Percentiles rank a stretch among this genome's conserved stretches.
Conservation (phyloP, 1,284 basidiomycete species). For the Lentinula novae-zelandiae region DNA sequence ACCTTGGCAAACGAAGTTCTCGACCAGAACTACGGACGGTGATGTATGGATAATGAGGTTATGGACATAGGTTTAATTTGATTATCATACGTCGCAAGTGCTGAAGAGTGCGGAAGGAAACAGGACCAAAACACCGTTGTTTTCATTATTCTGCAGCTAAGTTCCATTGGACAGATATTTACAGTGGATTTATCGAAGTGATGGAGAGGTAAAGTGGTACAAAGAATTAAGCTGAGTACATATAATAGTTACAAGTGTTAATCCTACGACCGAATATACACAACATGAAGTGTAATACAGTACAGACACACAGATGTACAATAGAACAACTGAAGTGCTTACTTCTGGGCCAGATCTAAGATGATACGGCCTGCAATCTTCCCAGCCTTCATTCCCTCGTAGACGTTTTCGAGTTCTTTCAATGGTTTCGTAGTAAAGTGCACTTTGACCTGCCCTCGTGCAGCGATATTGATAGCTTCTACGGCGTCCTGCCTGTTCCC, state of each 20-base stretch:
- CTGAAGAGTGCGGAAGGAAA: no score
- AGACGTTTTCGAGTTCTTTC: conserved; percentile 40
- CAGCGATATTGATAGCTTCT: conserved; percentile 72
- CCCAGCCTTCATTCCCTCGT: conserved; percentile 13
- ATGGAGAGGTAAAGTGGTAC: not conserved
- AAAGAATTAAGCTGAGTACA: not conserved
- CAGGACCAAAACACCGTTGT: no score
- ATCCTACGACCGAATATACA: not conserved
- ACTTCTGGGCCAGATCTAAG: conserved; percentile 8
- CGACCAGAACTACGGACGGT: no score
- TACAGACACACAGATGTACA: no score
- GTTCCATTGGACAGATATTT: no score
- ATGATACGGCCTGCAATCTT: conserved; percentile 13
- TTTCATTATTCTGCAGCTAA: no score
- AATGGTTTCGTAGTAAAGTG: conserved; percentile 49
- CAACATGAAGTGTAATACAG: no score
- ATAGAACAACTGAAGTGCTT: not conserved
- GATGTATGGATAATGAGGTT: no score
- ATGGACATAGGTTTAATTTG: no score
- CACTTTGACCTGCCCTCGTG: conserved; percentile 65
- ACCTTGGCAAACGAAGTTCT: no score
- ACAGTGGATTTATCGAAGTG: no score
- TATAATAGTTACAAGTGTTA: not conserved
- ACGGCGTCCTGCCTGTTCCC: conserved; percentile 71
- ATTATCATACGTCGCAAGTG: no score